phyloP scores from a whole-genome alignment of 2,329 filamentous ascomycete genomes.

The Alternaria ventricosa region DNA sequence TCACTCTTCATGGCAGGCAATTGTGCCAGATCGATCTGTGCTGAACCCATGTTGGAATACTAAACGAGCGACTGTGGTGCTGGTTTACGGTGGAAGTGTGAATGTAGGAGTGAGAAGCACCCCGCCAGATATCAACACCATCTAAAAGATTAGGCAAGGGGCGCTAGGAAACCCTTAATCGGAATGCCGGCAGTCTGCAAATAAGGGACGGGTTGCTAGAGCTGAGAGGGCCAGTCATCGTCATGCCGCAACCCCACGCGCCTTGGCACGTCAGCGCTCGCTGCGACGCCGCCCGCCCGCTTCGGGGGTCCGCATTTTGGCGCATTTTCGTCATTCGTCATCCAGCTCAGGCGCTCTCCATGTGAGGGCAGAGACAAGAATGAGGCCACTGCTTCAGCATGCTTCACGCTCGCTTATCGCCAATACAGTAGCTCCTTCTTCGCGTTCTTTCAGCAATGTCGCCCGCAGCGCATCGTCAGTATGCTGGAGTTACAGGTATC shows the following conservation, averaged over 20 bases:
- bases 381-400: constrained; percentile 52
- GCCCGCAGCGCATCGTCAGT: constrained; percentile 21
- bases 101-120: neutral
- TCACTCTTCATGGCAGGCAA: constrained; percentile 60
- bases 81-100: neutral
- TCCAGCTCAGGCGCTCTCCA: constrained; percentile 20
- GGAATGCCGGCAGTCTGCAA: constrained; percentile 27
- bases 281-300: constrained; percentile 13
- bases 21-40: constrained; percentile 41
- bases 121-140: neutral
- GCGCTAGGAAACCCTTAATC: constrained; percentile 22
- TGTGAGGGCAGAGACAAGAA: constrained; percentile 39
- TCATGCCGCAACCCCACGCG: constrained; percentile 23
- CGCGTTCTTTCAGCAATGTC: constrained; percentile 17
- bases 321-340: constrained; percentile 23
- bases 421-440: constrained; percentile 19
- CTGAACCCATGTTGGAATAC: constrained; percentile 39
- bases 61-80: neutral
- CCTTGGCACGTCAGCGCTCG: constrained; percentile 38
- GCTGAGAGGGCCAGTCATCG: constrained; percentile 16
- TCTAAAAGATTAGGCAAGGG: constrained; percentile 6
- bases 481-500: constrained; percentile 42
- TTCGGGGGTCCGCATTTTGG: constrained; percentile 11
- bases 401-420: constrained; percentile 44
- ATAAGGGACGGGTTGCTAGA: constrained; percentile 4